Evolutionary conservation across 176 grass and related monocot genomes (phyloP).

Genomic region (Tuctoria greenei): DNA sequence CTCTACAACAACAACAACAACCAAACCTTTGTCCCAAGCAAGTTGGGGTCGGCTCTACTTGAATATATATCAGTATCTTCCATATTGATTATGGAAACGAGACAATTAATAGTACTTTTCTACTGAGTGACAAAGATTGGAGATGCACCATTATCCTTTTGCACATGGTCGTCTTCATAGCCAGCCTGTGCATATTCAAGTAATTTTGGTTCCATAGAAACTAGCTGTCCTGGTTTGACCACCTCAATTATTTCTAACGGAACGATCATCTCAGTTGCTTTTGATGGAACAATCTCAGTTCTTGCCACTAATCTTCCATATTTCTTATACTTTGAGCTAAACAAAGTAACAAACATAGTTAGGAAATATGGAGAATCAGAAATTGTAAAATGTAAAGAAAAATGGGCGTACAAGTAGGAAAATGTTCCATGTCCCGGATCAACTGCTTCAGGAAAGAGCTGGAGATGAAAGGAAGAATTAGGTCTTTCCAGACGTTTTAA

Average conservation of each 20-base stretch:
- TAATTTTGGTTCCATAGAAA: slow-evolving; percentile 50
- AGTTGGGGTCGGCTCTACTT: no score
- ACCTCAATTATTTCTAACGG: not conserved
- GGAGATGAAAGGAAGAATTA: slow-evolving; percentile 40
- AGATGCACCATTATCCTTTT: slow-evolving; percentile 55
- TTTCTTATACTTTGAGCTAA: slow-evolving; percentile 72
- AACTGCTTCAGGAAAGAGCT: slow-evolving; percentile 58
- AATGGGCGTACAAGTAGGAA: slow-evolving; percentile 61
- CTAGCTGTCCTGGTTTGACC: slow-evolving; percentile 35
- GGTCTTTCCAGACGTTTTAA: slow-evolving; percentile 1
- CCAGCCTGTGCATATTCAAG: slow-evolving; percentile 44
- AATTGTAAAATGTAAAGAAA: slow-evolving; percentile 19
- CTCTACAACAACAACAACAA: no score
- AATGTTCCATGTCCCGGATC: slow-evolving; percentile 67
- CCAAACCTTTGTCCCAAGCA: no score
- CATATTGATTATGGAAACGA: not conserved
- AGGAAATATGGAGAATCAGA: slow-evolving; percentile 17
- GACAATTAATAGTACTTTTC: not conserved
- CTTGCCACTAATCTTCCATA: slow-evolving; percentile 37
- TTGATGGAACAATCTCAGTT: slow-evolving; percentile 13
- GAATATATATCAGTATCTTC: not conserved
- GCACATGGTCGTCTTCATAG: slow-evolving; percentile 43
- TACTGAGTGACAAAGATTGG: slow-evolving; percentile 25
- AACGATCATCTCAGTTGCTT: slow-evolving; percentile 29
- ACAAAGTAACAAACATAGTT: slow-evolving; percentile 40